phyloP scores from a whole-genome alignment of 495 filamentous ascomycete genomes.

The Hypoxylon lienhwacheense region DNA sequence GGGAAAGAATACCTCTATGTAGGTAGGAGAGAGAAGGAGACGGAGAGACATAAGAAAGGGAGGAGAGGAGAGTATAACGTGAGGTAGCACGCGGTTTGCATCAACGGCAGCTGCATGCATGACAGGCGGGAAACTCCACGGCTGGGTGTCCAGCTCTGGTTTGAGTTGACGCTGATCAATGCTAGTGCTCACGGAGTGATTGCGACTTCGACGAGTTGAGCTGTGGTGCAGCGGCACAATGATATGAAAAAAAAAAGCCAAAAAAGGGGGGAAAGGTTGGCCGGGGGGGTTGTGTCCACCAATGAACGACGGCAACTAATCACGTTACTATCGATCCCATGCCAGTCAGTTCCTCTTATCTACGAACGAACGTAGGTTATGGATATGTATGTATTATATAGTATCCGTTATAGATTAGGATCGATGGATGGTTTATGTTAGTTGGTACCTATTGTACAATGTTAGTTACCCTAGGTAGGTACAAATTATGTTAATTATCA shows the following conservation, averaged over 20 bases:
- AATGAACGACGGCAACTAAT: slow-evolving; percentile 26
- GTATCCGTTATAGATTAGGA: slow-evolving; percentile 1
- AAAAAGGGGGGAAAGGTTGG: not conserved
- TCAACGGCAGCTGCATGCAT: slow-evolving; percentile 37
- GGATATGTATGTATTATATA: slow-evolving; percentile 5
- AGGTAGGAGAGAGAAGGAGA: no score
- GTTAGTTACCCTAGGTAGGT: not conserved
- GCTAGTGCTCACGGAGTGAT: slow-evolving; percentile 29
- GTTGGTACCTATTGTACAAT: no score
- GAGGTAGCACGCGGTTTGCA: slow-evolving; percentile 34
- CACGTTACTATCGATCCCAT: slow-evolving; percentile 32
- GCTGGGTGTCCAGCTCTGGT: slow-evolving; percentile 35
- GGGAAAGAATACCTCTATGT: no score
- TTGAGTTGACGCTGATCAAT: slow-evolving; percentile 28
- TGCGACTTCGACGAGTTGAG: slow-evolving; percentile 25
- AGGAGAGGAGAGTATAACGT: slow-evolving; percentile 37
- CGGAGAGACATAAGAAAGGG: no score
- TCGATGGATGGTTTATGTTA: no score
- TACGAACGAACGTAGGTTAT: slow-evolving; percentile 10
- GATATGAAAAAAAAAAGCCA: slow-evolving; percentile 12
- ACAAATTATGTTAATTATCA: slow-evolving; percentile 1
- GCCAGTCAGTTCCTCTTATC: slow-evolving; percentile 28
- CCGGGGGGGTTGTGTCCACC: slow-evolving; percentile 6
- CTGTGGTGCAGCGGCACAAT: slow-evolving; percentile 28
- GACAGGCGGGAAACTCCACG: slow-evolving; percentile 32